These are phyloP conservation scores for Chenopodium berlandieri DNA, from an alignment of 148 eudicot genomes.

Conservation along the genomic window DNA sequence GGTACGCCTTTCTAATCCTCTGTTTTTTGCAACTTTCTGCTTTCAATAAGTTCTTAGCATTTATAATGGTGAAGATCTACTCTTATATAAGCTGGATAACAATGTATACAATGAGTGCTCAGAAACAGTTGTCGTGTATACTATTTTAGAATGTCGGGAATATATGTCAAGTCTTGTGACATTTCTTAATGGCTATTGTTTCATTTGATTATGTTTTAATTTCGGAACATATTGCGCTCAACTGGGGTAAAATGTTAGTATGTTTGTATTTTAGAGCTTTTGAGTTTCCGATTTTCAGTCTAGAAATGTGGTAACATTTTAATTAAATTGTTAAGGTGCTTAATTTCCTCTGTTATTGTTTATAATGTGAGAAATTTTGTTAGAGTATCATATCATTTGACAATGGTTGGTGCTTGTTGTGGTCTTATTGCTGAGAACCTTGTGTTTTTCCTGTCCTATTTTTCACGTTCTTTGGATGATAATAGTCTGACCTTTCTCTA, in stretches of 20 bases:
- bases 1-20: conserved; percentile 18
- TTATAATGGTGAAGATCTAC: conserved; percentile 2
- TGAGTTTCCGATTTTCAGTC: background rate
- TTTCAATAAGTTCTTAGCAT: background rate
- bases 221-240: no score
- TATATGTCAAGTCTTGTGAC: background rate
- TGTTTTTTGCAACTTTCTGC: background rate
- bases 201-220: no score
- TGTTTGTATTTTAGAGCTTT: no score
- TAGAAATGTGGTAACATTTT: background rate
- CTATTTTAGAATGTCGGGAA: no score
- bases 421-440: background rate
- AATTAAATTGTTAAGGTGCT: background rate
- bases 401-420: background rate
- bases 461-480: background rate
- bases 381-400: no score
- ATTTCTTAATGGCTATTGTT: background rate
- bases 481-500: background rate
- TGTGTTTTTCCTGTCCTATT: background rate
- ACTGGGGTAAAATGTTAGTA: no score
- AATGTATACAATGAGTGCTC: no score
- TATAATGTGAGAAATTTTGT: no score
- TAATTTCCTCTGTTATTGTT: no score
- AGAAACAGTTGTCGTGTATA: no score
- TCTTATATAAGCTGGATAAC: no score